A percentile compares a stretch with the other conserved stretches of the same genome.
Conservation (phyloP, 2,329 filamentous ascomycete species). For the Botrytis cinerea region DNA sequence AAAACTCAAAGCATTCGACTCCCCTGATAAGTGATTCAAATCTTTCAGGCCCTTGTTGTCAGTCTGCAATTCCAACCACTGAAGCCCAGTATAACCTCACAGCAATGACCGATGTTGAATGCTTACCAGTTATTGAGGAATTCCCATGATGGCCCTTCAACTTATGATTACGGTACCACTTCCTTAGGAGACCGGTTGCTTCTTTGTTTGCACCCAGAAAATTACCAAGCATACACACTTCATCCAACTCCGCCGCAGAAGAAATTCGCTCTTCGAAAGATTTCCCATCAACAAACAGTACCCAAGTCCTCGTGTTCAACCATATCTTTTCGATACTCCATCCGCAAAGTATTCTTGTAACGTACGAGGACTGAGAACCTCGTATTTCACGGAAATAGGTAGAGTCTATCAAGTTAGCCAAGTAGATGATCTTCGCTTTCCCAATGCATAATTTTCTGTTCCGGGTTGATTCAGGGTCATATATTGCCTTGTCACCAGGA, state of each 20-base stretch:
- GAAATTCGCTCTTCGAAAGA: not conserved
- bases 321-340: not conserved
- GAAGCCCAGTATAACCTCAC: not conserved
- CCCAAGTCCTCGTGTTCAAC: not conserved
- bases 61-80: not conserved
- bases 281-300: not conserved
- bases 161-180: not conserved
- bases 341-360: not conserved
- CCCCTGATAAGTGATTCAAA: no score
- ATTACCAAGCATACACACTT: not conserved
- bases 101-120: not conserved
- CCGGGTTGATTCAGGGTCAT: not conserved
- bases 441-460: not conserved
- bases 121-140: not conserved
- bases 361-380: not conserved
- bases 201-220: not conserved
- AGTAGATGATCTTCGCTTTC: not conserved
- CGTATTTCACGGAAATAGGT: not conserved
- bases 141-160: not conserved
- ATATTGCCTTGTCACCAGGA: not conserved
- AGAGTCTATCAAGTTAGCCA: not conserved
- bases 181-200: not conserved
- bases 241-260: not conserved
- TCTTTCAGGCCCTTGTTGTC: not conserved
- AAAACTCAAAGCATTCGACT: not conserved